These are phyloP conservation scores for Panaeolus cyanescens DNA, from an alignment of 768 basidiomycete species.

Conservation along the genomic window DNA sequence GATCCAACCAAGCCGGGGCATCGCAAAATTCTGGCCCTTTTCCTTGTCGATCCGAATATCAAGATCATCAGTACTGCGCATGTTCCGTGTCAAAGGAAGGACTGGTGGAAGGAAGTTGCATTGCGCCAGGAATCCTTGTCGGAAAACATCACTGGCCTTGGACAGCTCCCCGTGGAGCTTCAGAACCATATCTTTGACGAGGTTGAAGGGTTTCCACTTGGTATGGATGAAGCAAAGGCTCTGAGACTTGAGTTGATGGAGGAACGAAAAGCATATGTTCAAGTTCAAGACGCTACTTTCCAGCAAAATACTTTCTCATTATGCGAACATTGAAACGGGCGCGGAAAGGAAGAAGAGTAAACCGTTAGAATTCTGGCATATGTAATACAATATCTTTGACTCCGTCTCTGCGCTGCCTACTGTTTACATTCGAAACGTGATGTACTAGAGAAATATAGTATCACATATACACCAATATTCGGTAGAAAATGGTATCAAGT, in stretches of 20 bases:
- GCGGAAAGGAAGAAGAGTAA: no score
- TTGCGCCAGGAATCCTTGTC: conserved; percentile 24
- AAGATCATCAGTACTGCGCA: conserved; percentile 28
- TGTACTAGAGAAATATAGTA: no score
- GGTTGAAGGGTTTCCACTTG: no score
- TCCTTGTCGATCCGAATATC: conserved; percentile 39
- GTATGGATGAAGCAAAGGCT: no score
- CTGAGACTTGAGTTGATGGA: no score
- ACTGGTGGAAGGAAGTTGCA: conserved; percentile 34
- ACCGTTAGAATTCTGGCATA: no score
- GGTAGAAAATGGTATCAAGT: no score
- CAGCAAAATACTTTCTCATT: conserved; percentile 8
- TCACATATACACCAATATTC: no score
- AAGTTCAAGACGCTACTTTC: conserved; percentile 1
- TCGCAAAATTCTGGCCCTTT: conserved; percentile 44
- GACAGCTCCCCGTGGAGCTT: conserved; percentile 12
- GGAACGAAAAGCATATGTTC: conserved; percentile 15
- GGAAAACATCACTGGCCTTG: conserved; percentile 10
- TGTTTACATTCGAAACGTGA: no score
- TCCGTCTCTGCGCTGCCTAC: no score
- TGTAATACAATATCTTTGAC: no score
- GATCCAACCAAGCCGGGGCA: conserved; percentile 41
- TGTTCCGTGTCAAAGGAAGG: conserved; percentile 30
- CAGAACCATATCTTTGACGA: conserved; percentile 14
- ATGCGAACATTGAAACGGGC: conserved; percentile 18